phyloP scores from a whole-genome alignment of 306 rosid genomes.

The Vicia sativa region DNA sequence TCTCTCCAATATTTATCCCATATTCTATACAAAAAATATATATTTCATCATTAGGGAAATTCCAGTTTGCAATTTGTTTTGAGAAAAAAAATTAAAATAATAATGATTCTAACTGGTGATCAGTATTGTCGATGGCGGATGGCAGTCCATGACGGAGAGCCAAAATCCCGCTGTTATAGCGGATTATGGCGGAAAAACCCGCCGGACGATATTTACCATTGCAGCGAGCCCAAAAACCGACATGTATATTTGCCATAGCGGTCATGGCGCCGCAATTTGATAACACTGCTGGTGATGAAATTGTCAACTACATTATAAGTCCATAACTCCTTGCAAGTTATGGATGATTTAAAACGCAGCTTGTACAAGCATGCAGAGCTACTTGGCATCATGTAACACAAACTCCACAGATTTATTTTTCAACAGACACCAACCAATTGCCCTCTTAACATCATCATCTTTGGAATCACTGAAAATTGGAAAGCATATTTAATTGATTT shows the following conservation, averaged over 20 bases:
- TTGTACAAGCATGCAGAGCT: not conserved
- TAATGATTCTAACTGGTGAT: not conserved
- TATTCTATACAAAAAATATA: not conserved
- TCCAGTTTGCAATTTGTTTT: conserved; percentile 3
- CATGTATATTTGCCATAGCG: too few species aligned
- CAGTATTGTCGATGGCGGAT: too few species aligned
- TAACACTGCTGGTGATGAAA: not conserved
- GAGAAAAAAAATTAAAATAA: not conserved
- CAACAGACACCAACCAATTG: conserved; percentile 11
- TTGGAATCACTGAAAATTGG: not conserved
- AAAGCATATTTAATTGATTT: conserved; percentile 6
- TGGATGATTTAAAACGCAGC: conserved; percentile 15
- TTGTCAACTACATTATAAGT: conserved; percentile 18
- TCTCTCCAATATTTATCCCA: conserved; percentile 12
- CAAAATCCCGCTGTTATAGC: too few species aligned
- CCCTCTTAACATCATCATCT: not conserved
- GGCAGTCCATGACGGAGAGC: too few species aligned
- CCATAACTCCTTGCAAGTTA: conserved; percentile 20
- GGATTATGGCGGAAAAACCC: too few species aligned
- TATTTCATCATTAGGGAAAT: conserved; percentile 2
- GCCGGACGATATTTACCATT: too few species aligned
- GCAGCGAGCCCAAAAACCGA: too few species aligned
- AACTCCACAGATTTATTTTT: not conserved
- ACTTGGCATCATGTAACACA: conserved; percentile 5
- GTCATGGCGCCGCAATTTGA: too few species aligned